A percentile compares a stretch with the other conserved stretches of the same genome.
phyloP scores from a whole-genome alignment of 306 rosid genomes.

The Castanea sativa region DNA sequence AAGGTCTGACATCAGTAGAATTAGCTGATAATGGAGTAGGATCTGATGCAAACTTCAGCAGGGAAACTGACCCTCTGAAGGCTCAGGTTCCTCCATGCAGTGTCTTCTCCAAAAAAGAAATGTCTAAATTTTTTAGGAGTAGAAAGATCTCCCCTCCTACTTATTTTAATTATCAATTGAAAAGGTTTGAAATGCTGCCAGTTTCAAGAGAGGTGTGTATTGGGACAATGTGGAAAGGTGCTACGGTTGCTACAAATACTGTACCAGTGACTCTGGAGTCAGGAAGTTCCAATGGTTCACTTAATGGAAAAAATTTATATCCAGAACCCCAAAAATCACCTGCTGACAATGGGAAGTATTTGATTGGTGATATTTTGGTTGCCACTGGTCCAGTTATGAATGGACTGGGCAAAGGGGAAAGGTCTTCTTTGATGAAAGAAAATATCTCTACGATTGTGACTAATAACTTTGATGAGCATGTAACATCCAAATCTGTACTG shows the following conservation, averaged over 20 bases:
- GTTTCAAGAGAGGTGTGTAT: constrained; percentile 36
- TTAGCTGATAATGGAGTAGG: constrained; percentile 37
- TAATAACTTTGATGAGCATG: constrained; percentile 24
- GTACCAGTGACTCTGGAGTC: constrained; percentile 34
- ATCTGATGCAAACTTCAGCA: constrained; percentile 30
- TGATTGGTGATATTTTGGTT: constrained; percentile 32
- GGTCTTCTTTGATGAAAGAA: constrained; percentile 18
- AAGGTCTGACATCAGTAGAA: constrained; percentile 36
- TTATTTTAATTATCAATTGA: constrained; percentile 40
- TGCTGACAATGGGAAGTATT: constrained; percentile 37
- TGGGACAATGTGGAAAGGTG: constrained; percentile 22
- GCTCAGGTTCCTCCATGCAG: constrained; percentile 83
- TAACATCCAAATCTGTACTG: constrained; percentile 33
- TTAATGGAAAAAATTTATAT: constrained; percentile 31
- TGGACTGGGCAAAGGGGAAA: constrained; percentile 45
- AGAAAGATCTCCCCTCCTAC: constrained; percentile 52
- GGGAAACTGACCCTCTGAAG: constrained; percentile 59
- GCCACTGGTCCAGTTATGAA: constrained; percentile 40
- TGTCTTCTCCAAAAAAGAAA: constrained; percentile 68
- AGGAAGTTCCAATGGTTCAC: constrained; percentile 41
- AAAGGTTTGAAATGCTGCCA: constrained; percentile 35
- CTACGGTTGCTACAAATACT: constrained; percentile 25
- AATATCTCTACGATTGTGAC: constrained; percentile 26
- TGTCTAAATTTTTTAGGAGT: constrained; percentile 61
- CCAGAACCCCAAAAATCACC: constrained; percentile 29